Base-by-base conservation (phyloP, 768 basidiomycete species). In the Kwoniella heveanensis region DNA sequence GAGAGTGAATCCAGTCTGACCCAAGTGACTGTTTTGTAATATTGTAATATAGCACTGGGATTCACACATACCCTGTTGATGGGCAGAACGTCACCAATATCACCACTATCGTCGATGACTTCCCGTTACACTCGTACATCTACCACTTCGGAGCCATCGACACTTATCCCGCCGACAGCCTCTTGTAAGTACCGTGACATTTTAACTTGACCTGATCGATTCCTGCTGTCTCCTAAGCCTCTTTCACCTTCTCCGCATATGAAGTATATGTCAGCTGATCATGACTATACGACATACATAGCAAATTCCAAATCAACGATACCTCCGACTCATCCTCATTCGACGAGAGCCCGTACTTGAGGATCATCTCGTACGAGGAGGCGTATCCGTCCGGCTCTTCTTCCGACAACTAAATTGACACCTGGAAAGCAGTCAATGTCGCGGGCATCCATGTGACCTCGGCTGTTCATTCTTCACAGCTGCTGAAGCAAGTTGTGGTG, bases 261-360 rank as follows among this genome's bases (percentile, higher is more conserved):
- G 32, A 32, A 13, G 13, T 32, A 6, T 13, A 32, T 32, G 5
- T 13, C 5, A 3, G 39, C 39, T 44, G 39, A 44, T 44, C 9
- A 3, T 17, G 6, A 17, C 15, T 8, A 17, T 44, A 19, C 3
- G 8, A 17, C 19, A 8, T 24, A 10, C 22, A 10, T 49, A 49
- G 48, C 22, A 49, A 49, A 26, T 49, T 49, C 48, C 48, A 49
- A 49, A 49, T 49, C 48, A 49, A 49, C 48, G 48, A 49, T 49
- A 49, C 48, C 22, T 22, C 48, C 48, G 39, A 44, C 39, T 44
- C 39, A 3, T 10, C 39, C 39, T 44, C 39, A 17, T 44, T 44
- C 39, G 39, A 44, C 39, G 39, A 44, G 19, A 44, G 39, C 39
- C 39, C 39, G 6, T 44, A 44, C 15, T 17, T 44, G 10, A 44